Base-by-base conservation (phyloP, 2,329 filamentous ascomycete species). In the Trichoderma harzianum region DNA sequence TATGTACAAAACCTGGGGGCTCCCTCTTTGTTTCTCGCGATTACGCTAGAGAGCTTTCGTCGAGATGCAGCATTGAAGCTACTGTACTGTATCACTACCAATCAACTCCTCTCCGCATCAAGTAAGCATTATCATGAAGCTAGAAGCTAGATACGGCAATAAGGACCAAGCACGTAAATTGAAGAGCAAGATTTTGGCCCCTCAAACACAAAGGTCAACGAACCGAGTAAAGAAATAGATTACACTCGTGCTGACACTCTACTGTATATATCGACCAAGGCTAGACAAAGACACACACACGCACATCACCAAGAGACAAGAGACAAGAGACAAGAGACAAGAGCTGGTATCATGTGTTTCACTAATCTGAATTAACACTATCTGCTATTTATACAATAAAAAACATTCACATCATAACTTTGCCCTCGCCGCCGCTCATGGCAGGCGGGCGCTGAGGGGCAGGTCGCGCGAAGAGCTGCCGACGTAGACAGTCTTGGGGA, bases 381-480 rank as follows among this genome's bases (percentile, higher is more conserved):
- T 51, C 51, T 62, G 24, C n/a, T 69, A 69, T 62, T 34, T 69
- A 62, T 69, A 69, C 67, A 62, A 61, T 51, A 62, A 60, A 65
- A 68, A 51, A 69, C 67, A 69, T 69, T 69, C 47, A 36, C 30
- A 65, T 63, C 70, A 63, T 61, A 57, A 60, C 26, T 55, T 32
- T 66, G 32, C 16, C 57, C 57, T 62, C n/a, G 43, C 47, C 24
- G 53, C 34, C 14, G 60, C 71, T 71, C 51, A 73, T 57, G 62
- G 43, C 69, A 73, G 69, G 26, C 62, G 61, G 1, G 78, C 78
- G 21, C 73, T 76, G 39, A 89, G 81, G 1, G 84, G 84, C 77
- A 90, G 77, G 76, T 89, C 84, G 64, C 88, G 82, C 71, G 87
- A 89, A 77, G 86, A 88, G 75, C 84, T 82, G 3, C 88, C 88